These are phyloP conservation scores for Cercophora sp. DNA, from an alignment of 495 filamentous ascomycete genomes.

Conservation along the genomic window DNA sequence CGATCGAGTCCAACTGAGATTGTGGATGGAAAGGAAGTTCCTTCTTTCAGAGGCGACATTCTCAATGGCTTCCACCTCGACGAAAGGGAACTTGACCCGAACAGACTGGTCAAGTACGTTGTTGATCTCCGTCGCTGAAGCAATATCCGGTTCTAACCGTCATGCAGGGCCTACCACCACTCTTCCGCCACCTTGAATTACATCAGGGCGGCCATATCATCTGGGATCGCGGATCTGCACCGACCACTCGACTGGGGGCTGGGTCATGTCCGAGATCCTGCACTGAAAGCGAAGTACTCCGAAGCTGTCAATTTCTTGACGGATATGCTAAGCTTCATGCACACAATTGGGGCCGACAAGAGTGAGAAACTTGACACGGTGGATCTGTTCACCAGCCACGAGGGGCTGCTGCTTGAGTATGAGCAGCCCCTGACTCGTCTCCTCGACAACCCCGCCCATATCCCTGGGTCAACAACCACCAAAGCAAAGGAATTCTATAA, in stretches of 20 bases:
- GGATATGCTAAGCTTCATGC: conserved; percentile 93
- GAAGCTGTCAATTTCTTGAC: conserved; percentile 78
- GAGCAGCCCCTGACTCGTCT: conserved; percentile 79
- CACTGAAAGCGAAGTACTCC: conserved; percentile 78
- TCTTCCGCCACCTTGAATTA: conserved; percentile 92
- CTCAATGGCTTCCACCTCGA: conserved; percentile 78
- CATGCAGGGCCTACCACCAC: conserved; percentile 79
- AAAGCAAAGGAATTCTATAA: conserved; percentile 62
- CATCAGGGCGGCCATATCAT: conserved; percentile 74
- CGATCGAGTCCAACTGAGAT: conserved; percentile 83
- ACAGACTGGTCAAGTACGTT: conserved; percentile 65
- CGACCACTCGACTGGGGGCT: conserved; percentile 92
- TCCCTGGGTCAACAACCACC: conserved; percentile 13
- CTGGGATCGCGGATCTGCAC: conserved; percentile 90
- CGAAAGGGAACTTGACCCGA: conserved; percentile 74
- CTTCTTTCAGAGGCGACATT: conserved; percentile 91
- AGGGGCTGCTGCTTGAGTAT: conserved; percentile 91
- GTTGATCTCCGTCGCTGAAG: neutral
- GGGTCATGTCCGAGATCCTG: conserved; percentile 82
- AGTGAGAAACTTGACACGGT: conserved; percentile 83
- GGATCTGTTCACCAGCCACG: conserved; percentile 91
- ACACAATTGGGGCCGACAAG: conserved; percentile 86
- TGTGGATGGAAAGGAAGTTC: conserved; percentile 73
- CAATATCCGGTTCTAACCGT: conserved; percentile 3
- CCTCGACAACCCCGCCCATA: conserved; percentile 57